phyloP scores from a whole-genome alignment of 202 grass and related monocot species.

The Carex arenaria region DNA sequence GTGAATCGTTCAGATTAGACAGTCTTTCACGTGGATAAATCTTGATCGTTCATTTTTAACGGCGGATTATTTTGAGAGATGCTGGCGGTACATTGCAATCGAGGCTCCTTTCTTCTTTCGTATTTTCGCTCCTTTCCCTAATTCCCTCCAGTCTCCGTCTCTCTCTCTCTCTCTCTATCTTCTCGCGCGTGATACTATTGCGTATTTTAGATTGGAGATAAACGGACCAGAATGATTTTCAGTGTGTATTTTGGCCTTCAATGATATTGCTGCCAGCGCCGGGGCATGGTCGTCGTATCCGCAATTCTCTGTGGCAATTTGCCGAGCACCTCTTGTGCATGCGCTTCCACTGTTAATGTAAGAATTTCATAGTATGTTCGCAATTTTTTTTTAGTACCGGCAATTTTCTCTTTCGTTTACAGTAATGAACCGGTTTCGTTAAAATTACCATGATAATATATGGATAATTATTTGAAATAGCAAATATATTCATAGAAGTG shows the following conservation, averaged over 20 bases:
- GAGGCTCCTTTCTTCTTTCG: neutral
- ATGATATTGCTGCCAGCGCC: neutral
- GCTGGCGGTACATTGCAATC: neutral
- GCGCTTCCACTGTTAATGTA: conserved; percentile 21
- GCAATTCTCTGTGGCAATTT: conserved; percentile 20
- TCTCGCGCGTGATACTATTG: too few species aligned
- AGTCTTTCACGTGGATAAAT: neutral
- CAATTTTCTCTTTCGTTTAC: neutral
- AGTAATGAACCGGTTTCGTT: neutral
- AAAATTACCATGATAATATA: neutral
- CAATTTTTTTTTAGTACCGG: neutral
- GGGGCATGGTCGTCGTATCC: conserved; percentile 13
- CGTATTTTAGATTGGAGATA: neutral
- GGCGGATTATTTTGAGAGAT: neutral
- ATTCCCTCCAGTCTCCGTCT: neutral
- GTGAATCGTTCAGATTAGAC: neutral
- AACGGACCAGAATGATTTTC: neutral
- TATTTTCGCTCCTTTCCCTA: neutral
- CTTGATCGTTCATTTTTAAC: neutral
- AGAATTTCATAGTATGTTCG: conserved; percentile 12
- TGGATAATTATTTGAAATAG: neutral
- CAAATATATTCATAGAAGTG: neutral
- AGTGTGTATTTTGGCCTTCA: neutral
- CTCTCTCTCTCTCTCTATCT: neutral
- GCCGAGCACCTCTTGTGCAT: conserved; percentile 20